Percentiles rank a stretch among this genome's conserved stretches.
These are phyloP conservation scores for Eimeria sp. DNA, from an alignment of 169 alveolate species.

Conservation along the genomic window DNA sequence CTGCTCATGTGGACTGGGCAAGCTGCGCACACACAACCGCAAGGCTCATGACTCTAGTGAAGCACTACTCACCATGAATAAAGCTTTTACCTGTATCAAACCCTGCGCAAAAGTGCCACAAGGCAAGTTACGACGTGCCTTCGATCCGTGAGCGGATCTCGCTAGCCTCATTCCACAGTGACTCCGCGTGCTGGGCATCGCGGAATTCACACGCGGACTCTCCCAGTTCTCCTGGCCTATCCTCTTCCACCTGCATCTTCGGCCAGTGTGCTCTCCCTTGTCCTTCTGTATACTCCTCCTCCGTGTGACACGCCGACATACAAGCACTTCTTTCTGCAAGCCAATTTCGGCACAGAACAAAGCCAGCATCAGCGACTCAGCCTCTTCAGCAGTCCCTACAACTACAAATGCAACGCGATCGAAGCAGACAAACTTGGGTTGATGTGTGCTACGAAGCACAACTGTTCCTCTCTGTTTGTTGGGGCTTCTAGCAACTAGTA, in stretches of 20 bases:
- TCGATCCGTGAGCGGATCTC: constrained; percentile 66
- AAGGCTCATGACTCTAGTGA: background rate
- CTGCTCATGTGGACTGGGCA: constrained; percentile 76
- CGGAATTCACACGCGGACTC: background rate
- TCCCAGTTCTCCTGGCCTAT: background rate
- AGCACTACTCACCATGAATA: background rate
- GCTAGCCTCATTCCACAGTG: constrained; percentile 41
- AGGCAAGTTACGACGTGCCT: constrained; percentile 17
- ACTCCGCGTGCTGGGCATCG: background rate
- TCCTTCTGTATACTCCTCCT: background rate
- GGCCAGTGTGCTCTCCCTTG: background rate
- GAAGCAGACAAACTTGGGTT: background rate
- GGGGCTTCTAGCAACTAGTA: background rate
- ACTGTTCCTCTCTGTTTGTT: background rate
- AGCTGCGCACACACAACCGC: constrained; percentile 60
- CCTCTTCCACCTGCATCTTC: constrained; percentile 11
- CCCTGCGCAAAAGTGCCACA: background rate
- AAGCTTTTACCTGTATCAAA: too few relatives aligned
- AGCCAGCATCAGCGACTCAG: background rate
- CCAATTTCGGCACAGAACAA: background rate
- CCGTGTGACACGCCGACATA: background rate
- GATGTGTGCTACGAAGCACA: background rate
- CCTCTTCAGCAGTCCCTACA: background rate
- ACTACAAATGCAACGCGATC: background rate
- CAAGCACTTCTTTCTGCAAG: background rate